Conservation (phyloP, 2,329 filamentous ascomycete genomes). For the Pestalotiopsis sp. region DNA sequence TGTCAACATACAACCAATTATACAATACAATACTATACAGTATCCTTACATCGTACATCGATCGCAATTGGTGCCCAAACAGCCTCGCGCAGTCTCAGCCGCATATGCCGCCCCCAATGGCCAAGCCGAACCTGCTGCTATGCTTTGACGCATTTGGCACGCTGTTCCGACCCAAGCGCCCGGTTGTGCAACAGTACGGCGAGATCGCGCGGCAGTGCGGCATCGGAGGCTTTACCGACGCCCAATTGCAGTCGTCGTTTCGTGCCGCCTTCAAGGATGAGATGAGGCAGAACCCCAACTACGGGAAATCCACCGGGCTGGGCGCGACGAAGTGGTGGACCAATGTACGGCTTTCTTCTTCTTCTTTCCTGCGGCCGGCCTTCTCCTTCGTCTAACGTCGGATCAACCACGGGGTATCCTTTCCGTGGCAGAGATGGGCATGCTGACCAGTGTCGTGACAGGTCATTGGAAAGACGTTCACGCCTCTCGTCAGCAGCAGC, state of each 20-base stretch:
- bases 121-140: conserved; percentile 51
- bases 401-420: background rate
- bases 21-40: too few relatives aligned
- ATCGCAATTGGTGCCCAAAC: too few relatives aligned
- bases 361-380: background rate
- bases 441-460: conserved; percentile 25
- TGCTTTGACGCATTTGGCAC: conserved; percentile 71
- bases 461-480: conserved; percentile 59
- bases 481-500: conserved; percentile 34
- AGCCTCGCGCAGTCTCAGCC: too few relatives aligned
- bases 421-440: background rate
- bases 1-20: too few relatives aligned
- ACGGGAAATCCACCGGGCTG: conserved; percentile 55
- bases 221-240: conserved; percentile 42
- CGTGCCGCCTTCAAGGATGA: conserved; percentile 49
- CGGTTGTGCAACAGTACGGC: conserved; percentile 57
- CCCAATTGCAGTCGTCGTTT: conserved; percentile 39
- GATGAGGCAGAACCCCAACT: conserved; percentile 56
- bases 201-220: conserved; percentile 54
- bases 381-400: conserved; percentile 20
- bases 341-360: conserved; percentile 41
- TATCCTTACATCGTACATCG: too few relatives aligned
- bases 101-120: conserved; percentile 8
- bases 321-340: conserved; percentile 61
- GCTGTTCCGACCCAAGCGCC: conserved; percentile 54